Conservation (phyloP, 345 rosid species). For the Hibiscus trionum region DNA sequence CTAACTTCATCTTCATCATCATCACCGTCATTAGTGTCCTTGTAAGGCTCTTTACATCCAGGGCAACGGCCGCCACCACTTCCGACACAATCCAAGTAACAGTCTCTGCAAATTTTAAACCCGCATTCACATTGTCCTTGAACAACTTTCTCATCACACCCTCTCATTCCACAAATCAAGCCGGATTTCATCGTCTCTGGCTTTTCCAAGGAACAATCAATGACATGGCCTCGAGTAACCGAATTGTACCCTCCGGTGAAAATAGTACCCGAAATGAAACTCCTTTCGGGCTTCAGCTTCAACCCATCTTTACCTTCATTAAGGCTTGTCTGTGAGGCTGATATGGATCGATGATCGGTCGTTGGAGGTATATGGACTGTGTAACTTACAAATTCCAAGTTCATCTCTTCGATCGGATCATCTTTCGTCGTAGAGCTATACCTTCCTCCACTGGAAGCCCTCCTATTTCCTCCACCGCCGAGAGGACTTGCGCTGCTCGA, state of each 20-base stretch:
- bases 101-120: conserved; percentile 57
- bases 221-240: conserved; percentile 64
- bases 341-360: conserved; percentile 58
- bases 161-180: conserved; percentile 51
- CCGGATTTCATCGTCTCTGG: conserved; percentile 27
- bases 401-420: conserved; percentile 33
- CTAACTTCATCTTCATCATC: conserved; percentile 15
- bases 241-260: conserved; percentile 66
- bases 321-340: conserved; percentile 42
- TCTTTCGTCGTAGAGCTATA: conserved; percentile 47
- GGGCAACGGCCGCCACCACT: conserved; percentile 59
- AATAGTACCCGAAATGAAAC: conserved; percentile 51
- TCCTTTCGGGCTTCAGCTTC: conserved; percentile 27
- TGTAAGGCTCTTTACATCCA: conserved; percentile 70
- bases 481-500: conserved; percentile 47
- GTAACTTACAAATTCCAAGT: conserved; percentile 47
- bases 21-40: conserved; percentile 38
- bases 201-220: conserved; percentile 40
- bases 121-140: conserved; percentile 59
- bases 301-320: conserved; percentile 24
- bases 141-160: conserved; percentile 57
- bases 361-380: conserved; percentile 76
- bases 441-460: conserved; percentile 40
- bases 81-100: conserved; percentile 54
- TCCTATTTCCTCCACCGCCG: conserved; percentile 32